Evolutionary conservation across 495 filamentous ascomycete genomes (phyloP).

Genomic region (Lepraria neglecta): DNA sequence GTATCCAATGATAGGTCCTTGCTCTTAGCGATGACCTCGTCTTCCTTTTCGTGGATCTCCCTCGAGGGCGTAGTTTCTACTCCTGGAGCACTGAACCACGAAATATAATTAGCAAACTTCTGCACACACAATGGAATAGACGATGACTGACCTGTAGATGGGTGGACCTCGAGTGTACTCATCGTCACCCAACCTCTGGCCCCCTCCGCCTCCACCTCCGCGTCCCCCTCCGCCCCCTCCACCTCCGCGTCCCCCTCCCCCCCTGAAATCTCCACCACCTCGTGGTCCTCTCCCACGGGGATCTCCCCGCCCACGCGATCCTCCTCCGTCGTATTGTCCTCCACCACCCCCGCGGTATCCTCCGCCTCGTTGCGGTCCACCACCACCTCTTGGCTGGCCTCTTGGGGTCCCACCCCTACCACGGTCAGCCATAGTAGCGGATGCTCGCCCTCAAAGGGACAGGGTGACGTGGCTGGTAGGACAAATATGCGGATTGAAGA

Average conservation of each 20-base stretch:
- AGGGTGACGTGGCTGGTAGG: no score
- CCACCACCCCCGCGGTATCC: constrained; percentile 2
- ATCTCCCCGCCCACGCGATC: neutral
- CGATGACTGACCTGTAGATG: constrained; percentile 8
- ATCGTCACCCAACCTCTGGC: constrained; percentile 9
- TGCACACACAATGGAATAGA: neutral
- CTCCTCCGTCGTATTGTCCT: neutral
- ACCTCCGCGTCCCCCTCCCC: constrained; percentile 1
- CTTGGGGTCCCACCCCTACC: neutral
- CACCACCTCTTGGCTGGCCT: neutral
- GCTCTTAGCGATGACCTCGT: neutral
- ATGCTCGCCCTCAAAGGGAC: no score
- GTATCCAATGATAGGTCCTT: constrained; percentile 3
- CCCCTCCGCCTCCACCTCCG: neutral
- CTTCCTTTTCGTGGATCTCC: constrained; percentile 4
- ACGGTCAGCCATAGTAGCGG: neutral
- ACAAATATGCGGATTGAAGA: no score
- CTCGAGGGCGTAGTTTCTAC: neutral
- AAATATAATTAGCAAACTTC: neutral
- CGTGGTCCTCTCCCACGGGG: neutral
- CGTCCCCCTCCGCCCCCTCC: neutral
- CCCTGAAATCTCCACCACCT: neutral
- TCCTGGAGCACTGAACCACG: constrained; percentile 2
- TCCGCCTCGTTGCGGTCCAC: neutral
- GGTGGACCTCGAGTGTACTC: constrained; percentile 2